Evolutionary conservation across 805 yeast species (phyloP).

Genomic region (Wickerhamomyces canadensis): DNA sequence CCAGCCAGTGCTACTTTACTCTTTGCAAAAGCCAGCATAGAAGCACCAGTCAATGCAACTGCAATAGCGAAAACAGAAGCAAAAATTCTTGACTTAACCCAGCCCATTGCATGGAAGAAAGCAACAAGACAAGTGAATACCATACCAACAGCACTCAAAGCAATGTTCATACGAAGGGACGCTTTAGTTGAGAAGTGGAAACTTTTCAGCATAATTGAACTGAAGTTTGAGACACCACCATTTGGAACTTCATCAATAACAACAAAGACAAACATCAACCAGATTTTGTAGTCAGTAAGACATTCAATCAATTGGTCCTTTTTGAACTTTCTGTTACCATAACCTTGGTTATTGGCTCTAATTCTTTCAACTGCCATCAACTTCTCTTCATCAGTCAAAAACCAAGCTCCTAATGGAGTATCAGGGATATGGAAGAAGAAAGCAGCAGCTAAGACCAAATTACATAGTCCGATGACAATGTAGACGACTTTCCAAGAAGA

Average conservation of each 20-base stretch:
- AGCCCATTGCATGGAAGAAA: slow-evolving; percentile 2
- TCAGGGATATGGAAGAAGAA: slow-evolving; percentile 51
- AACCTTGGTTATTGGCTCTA: slow-evolving; percentile 51
- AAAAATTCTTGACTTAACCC: slow-evolving; percentile 21
- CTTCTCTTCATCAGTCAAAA: slow-evolving; percentile 40
- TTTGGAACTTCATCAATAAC: slow-evolving; percentile 41
- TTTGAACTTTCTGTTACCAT: slow-evolving; percentile 51
- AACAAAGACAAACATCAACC: slow-evolving; percentile 39
- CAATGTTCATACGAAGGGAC: slow-evolving; percentile 26
- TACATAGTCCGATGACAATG: slow-evolving; percentile 54
- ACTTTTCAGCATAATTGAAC: slow-evolving; percentile 14
- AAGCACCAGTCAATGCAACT: slow-evolving; percentile 24
- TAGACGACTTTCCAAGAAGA: slow-evolving; percentile 58
- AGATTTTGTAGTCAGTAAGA: slow-evolving; percentile 42
- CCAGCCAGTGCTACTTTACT: slow-evolving; percentile 26
- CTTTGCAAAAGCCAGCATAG: slow-evolving; percentile 26
- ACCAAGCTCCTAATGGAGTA: slow-evolving; percentile 45
- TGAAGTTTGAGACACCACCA: slow-evolving; percentile 37
- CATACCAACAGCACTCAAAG: slow-evolving; percentile 29
- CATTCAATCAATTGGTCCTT: slow-evolving; percentile 49
- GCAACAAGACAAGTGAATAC: slow-evolving; percentile 25
- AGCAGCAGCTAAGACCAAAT: slow-evolving; percentile 44
- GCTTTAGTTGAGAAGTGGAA: slow-evolving; percentile 9
- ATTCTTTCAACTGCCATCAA: slow-evolving; percentile 45
- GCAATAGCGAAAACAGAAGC: slow-evolving; percentile 18